Evolutionary conservation across 2,329 filamentous ascomycete species (phyloP), one percentile per base, ranked within the genome.

Genomic region (Tympanopsis confertula): DNA sequence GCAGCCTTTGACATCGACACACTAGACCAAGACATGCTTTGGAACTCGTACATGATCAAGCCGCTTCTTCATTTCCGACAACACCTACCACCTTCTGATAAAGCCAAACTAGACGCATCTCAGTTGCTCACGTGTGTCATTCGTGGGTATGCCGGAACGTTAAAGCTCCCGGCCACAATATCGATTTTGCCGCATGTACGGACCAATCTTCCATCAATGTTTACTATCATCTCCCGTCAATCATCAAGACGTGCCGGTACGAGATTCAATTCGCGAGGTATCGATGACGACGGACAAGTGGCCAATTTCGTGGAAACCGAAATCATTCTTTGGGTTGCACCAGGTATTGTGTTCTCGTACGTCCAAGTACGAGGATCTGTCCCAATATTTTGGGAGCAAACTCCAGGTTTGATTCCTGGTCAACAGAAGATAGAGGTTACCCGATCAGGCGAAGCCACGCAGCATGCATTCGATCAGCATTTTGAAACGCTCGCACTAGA

Each of bases 281-380:
- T 98, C 45, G 91, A 98, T 52, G 91, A 98, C 54, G 87, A 96
- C 52, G 91, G 91, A 13, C 86, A 96, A 50, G 91, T 96, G 19
- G 88, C 91, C 42, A 98, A 98, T 57, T 98, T 94, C 58, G 91
- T 96, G n/a, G 91, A 98, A 59, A 91, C 87, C 0, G 91, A 98
- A 60, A 94, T 87, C 0, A 78, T 89, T 29, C 88, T 93, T 52
- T 94, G 85, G 82, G 82, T 81, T 47, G 83, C 84, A 1, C 74
- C 77, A 1, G 74, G 76, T 3, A 63, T 86, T 5, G 77, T 86
- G 39, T 96, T 96, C 55, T 96, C 91, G 0, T 98, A 95, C 57
- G 86, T 81, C 2, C 91, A 98, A 58, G 76, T 93, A 19, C 76
- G 91, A 49, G 91, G 91, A 26, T 95, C 88, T 5, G 86, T 98